Conservation (phyloP, 1,284 basidiomycete genomes). For the Puccinia coronata region DNA sequence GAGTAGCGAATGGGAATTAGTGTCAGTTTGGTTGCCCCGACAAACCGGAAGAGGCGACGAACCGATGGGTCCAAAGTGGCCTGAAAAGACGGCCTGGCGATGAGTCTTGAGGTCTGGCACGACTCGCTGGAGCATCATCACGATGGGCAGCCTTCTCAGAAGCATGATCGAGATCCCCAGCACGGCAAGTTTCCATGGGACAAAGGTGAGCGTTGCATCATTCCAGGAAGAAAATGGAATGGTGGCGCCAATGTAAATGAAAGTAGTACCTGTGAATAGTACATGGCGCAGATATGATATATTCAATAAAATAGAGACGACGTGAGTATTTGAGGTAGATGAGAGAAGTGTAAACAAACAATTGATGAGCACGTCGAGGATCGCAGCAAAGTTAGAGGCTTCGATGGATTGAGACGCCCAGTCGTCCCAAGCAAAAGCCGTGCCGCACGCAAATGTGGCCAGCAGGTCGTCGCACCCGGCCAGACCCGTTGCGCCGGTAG, state of each 20-base stretch:
- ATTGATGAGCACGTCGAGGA: constrained; percentile 75
- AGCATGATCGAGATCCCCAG: constrained; percentile 76
- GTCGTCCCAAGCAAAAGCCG: constrained; percentile 91
- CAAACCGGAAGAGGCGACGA: background rate
- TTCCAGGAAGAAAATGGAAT: constrained; percentile 83
- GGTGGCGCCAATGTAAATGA: constrained; percentile 65
- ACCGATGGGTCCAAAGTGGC: constrained; percentile 73
- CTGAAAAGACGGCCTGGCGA: constrained; percentile 74
- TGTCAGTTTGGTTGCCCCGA: background rate
- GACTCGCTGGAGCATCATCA: constrained; percentile 78
- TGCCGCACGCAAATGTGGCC: constrained; percentile 90
- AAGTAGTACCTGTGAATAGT: constrained; percentile 11
- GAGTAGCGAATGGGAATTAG: background rate
- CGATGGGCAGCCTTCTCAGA: constrained; percentile 77
- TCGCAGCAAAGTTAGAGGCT: constrained; percentile 89
- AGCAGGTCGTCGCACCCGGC: constrained; percentile 94
- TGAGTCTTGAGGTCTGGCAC: constrained; percentile 92
- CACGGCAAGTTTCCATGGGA: constrained; percentile 78
- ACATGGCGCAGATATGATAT: no score
- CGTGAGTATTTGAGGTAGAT: constrained; percentile 55
- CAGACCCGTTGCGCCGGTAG: constrained; percentile 78
- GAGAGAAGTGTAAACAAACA: background rate
- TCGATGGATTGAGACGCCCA: constrained; percentile 91
- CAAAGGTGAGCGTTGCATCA: constrained; percentile 68
- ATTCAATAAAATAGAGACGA: background rate